Base-by-base conservation (phyloP, 1,284 basidiomycete species). In the Ustilago esculenta region DNA sequence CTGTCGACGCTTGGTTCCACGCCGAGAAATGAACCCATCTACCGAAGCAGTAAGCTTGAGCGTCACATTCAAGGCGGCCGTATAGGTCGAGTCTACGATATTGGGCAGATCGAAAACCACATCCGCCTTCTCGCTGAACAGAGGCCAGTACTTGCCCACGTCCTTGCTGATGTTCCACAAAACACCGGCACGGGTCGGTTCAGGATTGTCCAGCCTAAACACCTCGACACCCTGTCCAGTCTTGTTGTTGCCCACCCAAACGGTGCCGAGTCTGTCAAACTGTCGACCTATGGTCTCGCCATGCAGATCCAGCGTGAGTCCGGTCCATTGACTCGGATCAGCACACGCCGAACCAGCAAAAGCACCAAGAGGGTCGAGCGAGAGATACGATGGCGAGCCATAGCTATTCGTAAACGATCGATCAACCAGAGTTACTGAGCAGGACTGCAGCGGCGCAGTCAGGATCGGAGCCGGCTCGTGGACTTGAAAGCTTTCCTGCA, bases 21-120 rank as follows among this genome's bases (percentile, higher is more conserved):
- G n/a, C 7, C 15, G 15, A 11, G 37, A 5, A 15, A 49, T 14
- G 0, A 27, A 25, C 2, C 40, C 50, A 12, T 53, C 30, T 3
- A 71, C 47, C 7, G 42, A 58, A 30, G 54, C 71, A 1, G 60
- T 70, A 3, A 73, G 40, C 2, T 36, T 39, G 2, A 73, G 43
- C n/a, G 61, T 63, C 1, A 65, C 56, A 35, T 74, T 72, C 32
- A 73, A 29, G 3, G 59, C 49, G 2, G 66, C 72, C 3, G 69
- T 75, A 36, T 77, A 75, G 5, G 64, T 66, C 8, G 23, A 23
- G 32, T 77, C 68, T 11, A 77, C 75, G 12, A 75, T 61, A 40
- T 75, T 77, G 5, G 75, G 75, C 29, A 68, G 52, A 35, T 75
- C 73, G 18, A 77, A 73, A 18, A 75, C 42, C 9, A 73, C 33